Percentiles rank a stretch among this genome's conserved stretches.
These are phyloP conservation scores for Kodamaea nitidulidarum DNA, from an alignment of 805 yeast genomes.

Conservation along the genomic window DNA sequence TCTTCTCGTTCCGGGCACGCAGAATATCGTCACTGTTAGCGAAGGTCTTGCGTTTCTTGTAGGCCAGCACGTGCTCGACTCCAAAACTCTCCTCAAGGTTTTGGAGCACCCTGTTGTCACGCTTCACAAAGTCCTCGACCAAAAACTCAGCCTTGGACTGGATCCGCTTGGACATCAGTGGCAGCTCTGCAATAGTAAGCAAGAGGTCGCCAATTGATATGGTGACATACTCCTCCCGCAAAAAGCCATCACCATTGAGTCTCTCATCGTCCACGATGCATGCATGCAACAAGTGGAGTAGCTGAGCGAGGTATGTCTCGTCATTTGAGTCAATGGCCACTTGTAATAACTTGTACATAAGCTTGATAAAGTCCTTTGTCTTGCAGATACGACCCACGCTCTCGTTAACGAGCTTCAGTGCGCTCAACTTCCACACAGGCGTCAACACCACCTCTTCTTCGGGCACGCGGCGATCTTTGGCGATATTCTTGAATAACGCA, in stretches of 20 bases:
- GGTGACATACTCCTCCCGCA: slow-evolving; percentile 44
- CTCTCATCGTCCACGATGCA: slow-evolving; percentile 49
- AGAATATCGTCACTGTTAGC: background rate
- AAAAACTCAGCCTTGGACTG: slow-evolving; percentile 55
- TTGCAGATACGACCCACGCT: slow-evolving; percentile 50
- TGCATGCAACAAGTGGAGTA: slow-evolving; percentile 70
- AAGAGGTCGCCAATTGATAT: slow-evolving; percentile 56
- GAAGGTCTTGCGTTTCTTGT: slow-evolving; percentile 39
- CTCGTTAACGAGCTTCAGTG: slow-evolving; percentile 29
- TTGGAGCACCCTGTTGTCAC: slow-evolving; percentile 48
- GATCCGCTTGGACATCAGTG: slow-evolving; percentile 43
- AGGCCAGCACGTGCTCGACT: slow-evolving; percentile 45
- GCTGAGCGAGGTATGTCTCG: slow-evolving; percentile 52
- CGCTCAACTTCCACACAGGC: slow-evolving; percentile 40
- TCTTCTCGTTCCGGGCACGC: slow-evolving; percentile 46
- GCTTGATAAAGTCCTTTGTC: slow-evolving; percentile 49
- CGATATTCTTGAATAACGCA: slow-evolving; percentile 41
- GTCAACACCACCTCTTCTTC: slow-evolving; percentile 43
- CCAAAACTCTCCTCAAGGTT: slow-evolving; percentile 58
- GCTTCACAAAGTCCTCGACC: slow-evolving; percentile 47
- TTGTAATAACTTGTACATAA: slow-evolving; percentile 55
- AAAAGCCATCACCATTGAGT: slow-evolving; percentile 33
- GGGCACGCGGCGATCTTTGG: slow-evolving; percentile 33
- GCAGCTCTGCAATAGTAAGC: slow-evolving; percentile 47
- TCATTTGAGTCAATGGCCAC: slow-evolving; percentile 47